Evolutionary conservation across 2,329 filamentous ascomycete genomes (phyloP), one percentile per base, ranked within the genome.

Genomic region (Dryadomyces sulphureus): DNA sequence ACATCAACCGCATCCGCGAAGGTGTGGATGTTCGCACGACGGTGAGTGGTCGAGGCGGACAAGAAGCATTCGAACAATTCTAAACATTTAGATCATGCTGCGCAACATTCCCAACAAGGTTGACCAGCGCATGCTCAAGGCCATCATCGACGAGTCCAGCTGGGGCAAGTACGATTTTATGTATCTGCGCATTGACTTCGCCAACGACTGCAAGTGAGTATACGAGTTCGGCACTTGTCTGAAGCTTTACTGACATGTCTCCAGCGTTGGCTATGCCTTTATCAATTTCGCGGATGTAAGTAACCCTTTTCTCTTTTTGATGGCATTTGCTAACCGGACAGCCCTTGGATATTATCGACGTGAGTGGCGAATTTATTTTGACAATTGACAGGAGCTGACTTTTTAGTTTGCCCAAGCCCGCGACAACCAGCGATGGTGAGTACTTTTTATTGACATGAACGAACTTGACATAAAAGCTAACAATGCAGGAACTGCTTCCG

Each of bases 41-140:
- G 1, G 82, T 84, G 65, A 62, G 73, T 64, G 22, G 3, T n/a
- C 2, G 30, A 7, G 4, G 16, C 27, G 5, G 16, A 9, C 27
- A 14, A 17, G 34, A 19, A 36, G 5, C 4, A n/a, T 36, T 32
- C 27, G 11, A 32, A 32, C 27, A 9, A 7, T 32, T 32, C 27
- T 8, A 32, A 9, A n/a, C n/a, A n/a, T n/a, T 5, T 48, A 87
- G 81, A 85, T 96, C 53, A 95, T 96, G 90, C 64, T 95, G 27
- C 81, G 90, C 35, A 95, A 96, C 60, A 90, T 95, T 40, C 90
- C 90, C 1, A 94, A 94, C 65, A 87, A 89, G 55, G 80, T 94
- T 47, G 77, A 87, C 55, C 78, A 87, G 61, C 67, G 72, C 0
- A 80, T 84, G 66, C 65, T 95, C 16, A 93, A 93, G 67, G 64